Percentiles rank a stretch among this genome's conserved stretches.
Evolutionary conservation across 2,329 filamentous ascomycete species (phyloP).

Genomic region (Fusarium musae): DNA sequence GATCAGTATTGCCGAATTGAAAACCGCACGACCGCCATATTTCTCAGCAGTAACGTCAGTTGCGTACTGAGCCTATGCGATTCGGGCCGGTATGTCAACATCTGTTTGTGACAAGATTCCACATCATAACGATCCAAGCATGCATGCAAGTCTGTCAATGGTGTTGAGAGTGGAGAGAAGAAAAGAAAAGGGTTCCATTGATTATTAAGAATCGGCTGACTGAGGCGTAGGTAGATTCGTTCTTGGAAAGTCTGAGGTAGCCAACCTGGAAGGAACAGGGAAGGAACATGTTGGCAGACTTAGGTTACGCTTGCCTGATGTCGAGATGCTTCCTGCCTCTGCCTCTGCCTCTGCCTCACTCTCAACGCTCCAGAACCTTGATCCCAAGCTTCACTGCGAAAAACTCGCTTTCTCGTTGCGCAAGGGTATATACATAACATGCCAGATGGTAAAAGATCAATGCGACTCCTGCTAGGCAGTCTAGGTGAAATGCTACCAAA

Average conservation of each 20-base stretch:
- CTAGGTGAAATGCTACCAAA: background rate
- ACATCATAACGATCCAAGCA: background rate
- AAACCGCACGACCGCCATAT: background rate
- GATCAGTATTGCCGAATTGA: conserved; percentile 5
- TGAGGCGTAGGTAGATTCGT: background rate
- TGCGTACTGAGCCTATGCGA: conserved; percentile 12
- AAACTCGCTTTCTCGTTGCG: background rate
- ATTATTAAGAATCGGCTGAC: background rate
- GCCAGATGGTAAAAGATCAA: background rate
- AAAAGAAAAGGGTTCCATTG: background rate
- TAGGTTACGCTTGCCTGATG: background rate
- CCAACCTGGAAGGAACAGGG: background rate
- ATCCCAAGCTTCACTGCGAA: background rate
- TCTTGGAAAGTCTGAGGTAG: background rate
- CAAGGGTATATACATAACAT: background rate
- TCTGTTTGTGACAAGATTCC: background rate
- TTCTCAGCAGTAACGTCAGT: background rate
- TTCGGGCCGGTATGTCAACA: conserved; percentile 16
- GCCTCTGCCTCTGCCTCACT: too few relatives aligned
- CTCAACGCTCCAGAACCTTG: too few relatives aligned
- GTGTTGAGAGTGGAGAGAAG: conserved; percentile 4
- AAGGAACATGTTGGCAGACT: background rate
- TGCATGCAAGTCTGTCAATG: background rate
- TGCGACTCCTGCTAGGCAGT: background rate
- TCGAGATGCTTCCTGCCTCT: background rate